These are phyloP conservation scores for Mucor sp. DNA, from an alignment of 371 early-diverging fungal species.

Conservation along the genomic window DNA sequence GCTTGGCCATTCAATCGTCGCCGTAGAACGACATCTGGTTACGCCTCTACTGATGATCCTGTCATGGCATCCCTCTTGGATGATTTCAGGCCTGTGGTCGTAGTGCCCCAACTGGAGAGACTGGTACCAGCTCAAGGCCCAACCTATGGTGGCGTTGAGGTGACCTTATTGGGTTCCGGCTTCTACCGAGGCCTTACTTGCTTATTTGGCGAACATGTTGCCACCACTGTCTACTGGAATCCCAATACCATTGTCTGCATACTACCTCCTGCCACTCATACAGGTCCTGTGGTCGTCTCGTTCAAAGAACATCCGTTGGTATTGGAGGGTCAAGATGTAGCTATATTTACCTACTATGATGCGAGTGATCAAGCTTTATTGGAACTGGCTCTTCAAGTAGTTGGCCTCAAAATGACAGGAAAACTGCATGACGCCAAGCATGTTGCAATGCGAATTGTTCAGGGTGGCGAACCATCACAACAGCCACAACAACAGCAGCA, in stretches of 20 bases:
- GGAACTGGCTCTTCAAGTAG: conserved; percentile 80
- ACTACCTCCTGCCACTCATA: conserved; percentile 71
- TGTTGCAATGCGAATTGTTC: conserved; percentile 69
- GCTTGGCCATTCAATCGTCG: conserved; percentile 19
- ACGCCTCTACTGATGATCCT: neutral
- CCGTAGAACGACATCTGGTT: conserved; percentile 5
- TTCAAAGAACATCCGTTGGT: conserved; percentile 59
- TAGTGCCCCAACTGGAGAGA: conserved; percentile 43
- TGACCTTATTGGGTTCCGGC: conserved; percentile 75
- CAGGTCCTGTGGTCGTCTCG: conserved; percentile 75
- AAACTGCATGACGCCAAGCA: conserved; percentile 65
- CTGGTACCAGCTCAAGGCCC: conserved; percentile 78
- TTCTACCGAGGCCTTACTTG: conserved; percentile 64
- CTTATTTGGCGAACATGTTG: conserved; percentile 53
- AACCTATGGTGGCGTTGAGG: conserved; percentile 75
- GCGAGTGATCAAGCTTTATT: conserved; percentile 81
- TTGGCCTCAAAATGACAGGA: conserved; percentile 77
- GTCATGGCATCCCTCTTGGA: conserved; percentile 5
- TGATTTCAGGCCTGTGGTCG: conserved; percentile 18
- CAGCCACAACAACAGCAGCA: conserved; percentile 19
- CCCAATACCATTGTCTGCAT: conserved; percentile 72
- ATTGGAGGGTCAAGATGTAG: conserved; percentile 42
- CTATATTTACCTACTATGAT: conserved; percentile 56
- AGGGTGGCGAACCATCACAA: conserved; percentile 38
- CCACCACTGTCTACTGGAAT: conserved; percentile 61